A percentile compares a stretch with the other conserved stretches of the same genome.
phyloP scores from a whole-genome alignment of 2,329 filamentous ascomycete species.

The Curvularia spicifera region DNA sequence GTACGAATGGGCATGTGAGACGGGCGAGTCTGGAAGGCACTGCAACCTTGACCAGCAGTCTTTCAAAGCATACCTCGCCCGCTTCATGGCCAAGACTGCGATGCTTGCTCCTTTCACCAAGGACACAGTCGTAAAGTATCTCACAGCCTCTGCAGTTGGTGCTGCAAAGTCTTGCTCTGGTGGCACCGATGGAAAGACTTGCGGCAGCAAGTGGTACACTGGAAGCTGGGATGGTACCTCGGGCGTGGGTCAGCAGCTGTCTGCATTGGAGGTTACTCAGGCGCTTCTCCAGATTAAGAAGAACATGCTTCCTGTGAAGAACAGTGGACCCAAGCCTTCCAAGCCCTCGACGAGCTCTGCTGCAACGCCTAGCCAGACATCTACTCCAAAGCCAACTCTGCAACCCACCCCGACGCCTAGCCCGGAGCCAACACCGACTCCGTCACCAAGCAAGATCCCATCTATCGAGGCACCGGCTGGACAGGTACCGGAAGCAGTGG shows the following conservation, averaged over 20 bases:
- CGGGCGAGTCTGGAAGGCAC: slow-evolving; percentile 44
- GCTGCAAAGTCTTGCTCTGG: slow-evolving; percentile 55
- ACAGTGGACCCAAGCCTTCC: slow-evolving; percentile 29
- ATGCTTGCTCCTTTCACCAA: slow-evolving; percentile 53
- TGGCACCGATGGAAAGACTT: slow-evolving; percentile 48
- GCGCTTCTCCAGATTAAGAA: slow-evolving; percentile 49
- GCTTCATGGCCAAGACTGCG: slow-evolving; percentile 63
- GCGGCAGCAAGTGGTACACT: slow-evolving; percentile 56
- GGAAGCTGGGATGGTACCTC: slow-evolving; percentile 51
- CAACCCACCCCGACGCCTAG: background rate
- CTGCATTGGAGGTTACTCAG: slow-evolving; percentile 55
- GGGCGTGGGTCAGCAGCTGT: slow-evolving; percentile 55
- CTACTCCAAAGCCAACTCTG: background rate
- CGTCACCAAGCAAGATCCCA: slow-evolving; percentile 8
- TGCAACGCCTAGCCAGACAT: slow-evolving; percentile 28
- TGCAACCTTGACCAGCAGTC: slow-evolving; percentile 76
- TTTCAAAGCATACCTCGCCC: slow-evolving; percentile 77
- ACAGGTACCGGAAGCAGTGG: background rate
- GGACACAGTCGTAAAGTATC: slow-evolving; percentile 46
- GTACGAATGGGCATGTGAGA: slow-evolving; percentile 72
- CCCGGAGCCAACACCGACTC: background rate
- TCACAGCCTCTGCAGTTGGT: slow-evolving; percentile 51
- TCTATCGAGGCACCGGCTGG: slow-evolving; percentile 10
- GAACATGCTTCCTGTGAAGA: slow-evolving; percentile 38
- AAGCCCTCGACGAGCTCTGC: slow-evolving; percentile 23